Conservation (phyloP, 2,329 filamentous ascomycete species). For the Pyricularia grisea region DNA sequence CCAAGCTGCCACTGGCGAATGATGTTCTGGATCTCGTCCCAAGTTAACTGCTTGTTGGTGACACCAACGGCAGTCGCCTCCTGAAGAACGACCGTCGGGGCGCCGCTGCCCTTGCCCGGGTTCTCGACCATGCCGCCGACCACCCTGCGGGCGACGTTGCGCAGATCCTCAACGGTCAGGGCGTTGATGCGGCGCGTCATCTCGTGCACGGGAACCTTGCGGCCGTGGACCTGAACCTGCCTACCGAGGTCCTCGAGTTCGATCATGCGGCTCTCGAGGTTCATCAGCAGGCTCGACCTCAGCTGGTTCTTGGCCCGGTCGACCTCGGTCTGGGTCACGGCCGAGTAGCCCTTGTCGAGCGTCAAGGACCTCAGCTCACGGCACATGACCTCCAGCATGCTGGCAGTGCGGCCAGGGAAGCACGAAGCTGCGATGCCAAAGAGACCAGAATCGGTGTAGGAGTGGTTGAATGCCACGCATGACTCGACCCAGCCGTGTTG, state of each 20-base stretch:
- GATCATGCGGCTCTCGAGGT: conserved; percentile 93
- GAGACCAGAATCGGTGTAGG: conserved; percentile 89
- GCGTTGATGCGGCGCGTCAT: conserved; percentile 85
- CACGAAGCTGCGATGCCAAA: conserved; percentile 91
- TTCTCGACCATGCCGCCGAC: conserved; percentile 72
- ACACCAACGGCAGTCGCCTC: conserved; percentile 71
- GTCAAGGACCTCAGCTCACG: conserved; percentile 75
- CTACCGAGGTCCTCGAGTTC: conserved; percentile 92
- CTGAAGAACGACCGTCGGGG: conserved; percentile 89
- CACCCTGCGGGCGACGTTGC: conserved; percentile 70
- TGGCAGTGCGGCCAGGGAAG: conserved; percentile 63
- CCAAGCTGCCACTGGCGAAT: conserved; percentile 81
- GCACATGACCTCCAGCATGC: conserved; percentile 94
- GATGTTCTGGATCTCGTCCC: conserved; percentile 83
- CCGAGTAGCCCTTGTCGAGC: conserved; percentile 62
- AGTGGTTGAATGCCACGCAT: conserved; percentile 94
- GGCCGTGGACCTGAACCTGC: conserved; percentile 93
- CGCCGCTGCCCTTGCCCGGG: conserved; percentile 66
- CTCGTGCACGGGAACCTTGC: conserved; percentile 82
- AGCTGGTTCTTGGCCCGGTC: conserved; percentile 95
- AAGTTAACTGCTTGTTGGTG: conserved; percentile 59
- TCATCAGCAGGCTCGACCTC: conserved; percentile 85
- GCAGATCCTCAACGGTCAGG: conserved; percentile 70
- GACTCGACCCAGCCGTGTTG: conserved; percentile 96
- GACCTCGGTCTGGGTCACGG: conserved; percentile 69